phyloP scores from a whole-genome alignment of 192 early-diverging fungal species.

The Jimgerdemannia flammicorona region DNA sequence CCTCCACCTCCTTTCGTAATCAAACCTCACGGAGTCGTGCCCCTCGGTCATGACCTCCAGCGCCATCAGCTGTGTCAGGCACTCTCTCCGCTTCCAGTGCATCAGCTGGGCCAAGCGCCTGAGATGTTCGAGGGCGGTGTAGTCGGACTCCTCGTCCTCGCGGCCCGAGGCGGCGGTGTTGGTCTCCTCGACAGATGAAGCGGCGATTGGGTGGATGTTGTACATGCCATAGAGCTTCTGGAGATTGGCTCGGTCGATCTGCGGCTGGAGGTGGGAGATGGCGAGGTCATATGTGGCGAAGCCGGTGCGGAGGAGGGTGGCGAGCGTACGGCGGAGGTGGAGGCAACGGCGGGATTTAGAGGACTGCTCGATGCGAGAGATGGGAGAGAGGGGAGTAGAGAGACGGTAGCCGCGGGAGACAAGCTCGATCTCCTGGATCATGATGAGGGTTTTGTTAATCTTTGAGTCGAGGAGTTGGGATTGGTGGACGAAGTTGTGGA shows the following conservation, averaged over 20 bases:
- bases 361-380: conserved; percentile 58
- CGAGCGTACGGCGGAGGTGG: conserved; percentile 40
- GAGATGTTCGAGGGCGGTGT: conserved; percentile 41
- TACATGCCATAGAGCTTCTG: conserved; percentile 49
- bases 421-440: conserved; percentile 61
- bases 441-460: conserved; percentile 45
- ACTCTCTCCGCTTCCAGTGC: conserved; percentile 56
- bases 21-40: conserved; percentile 13
- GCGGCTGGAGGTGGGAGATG: conserved; percentile 40
- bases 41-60: conserved; percentile 28
- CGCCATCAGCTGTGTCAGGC: conserved; percentile 45
- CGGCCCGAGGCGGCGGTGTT: conserved; percentile 8
- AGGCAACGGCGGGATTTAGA: conserved; percentile 47
- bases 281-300: conserved; percentile 41
- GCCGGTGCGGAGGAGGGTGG: conserved; percentile 33
- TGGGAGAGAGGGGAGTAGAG: conserved; percentile 53
- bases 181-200: conserved; percentile 7
- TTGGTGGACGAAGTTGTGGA: conserved; percentile 39
- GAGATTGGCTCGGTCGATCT: conserved; percentile 34
- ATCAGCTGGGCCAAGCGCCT: conserved; percentile 39
- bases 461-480: conserved; percentile 46
- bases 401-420: conserved; percentile 59
- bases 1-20: conserved; percentile 14
- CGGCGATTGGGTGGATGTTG: conserved; percentile 27
- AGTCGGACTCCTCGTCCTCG: conserved; percentile 15